These are phyloP conservation scores for Cutaneotrichosporon daszewskae DNA, from an alignment of 1,284 basidiomycete species.

Conservation along the genomic window DNA sequence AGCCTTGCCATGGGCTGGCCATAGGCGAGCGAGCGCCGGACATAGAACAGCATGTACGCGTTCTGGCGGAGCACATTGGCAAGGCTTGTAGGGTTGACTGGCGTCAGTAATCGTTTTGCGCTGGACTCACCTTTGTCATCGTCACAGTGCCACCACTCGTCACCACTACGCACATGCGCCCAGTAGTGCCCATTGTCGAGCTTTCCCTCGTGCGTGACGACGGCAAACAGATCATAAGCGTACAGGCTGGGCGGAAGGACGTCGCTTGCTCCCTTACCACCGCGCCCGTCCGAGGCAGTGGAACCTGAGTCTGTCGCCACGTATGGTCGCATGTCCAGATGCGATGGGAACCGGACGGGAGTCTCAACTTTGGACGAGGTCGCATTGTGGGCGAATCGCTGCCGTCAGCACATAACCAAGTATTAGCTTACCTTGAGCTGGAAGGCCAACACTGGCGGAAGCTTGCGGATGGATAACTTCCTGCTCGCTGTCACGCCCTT, in stretches of 20 bases:
- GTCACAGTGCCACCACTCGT: constrained; percentile 88
- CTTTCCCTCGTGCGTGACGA: constrained; percentile 90
- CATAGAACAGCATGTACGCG: constrained; percentile 90
- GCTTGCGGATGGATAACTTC: constrained; percentile 71
- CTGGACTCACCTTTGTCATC: constrained; percentile 74
- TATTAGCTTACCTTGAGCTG: too few relatives aligned
- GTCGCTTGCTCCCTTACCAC: constrained; percentile 3
- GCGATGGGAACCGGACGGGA: constrained; percentile 73
- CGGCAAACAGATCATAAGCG: constrained; percentile 87
- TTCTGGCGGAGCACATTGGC: constrained; percentile 62
- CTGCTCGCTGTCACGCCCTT: constrained; percentile 58
- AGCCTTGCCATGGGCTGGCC: constrained; percentile 20
- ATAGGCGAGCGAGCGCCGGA: constrained; percentile 77
- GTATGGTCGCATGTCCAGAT: constrained; percentile 82
- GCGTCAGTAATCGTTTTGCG: too few relatives aligned
- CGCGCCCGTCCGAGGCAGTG: neutral
- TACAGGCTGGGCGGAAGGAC: constrained; percentile 61
- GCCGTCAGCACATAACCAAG: too few relatives aligned
- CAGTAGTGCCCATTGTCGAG: constrained; percentile 89
- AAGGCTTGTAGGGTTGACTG: constrained; percentile 63
- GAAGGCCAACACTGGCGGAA: constrained; percentile 87
- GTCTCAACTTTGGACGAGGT: constrained; percentile 79
- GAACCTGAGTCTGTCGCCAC: constrained; percentile 48
- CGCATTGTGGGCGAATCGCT: constrained; percentile 84
- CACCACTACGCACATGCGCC: constrained; percentile 35